These are phyloP conservation scores for Apophysomyces ossiformis DNA, from an alignment of 371 early-diverging fungal species.

Conservation along the genomic window DNA sequence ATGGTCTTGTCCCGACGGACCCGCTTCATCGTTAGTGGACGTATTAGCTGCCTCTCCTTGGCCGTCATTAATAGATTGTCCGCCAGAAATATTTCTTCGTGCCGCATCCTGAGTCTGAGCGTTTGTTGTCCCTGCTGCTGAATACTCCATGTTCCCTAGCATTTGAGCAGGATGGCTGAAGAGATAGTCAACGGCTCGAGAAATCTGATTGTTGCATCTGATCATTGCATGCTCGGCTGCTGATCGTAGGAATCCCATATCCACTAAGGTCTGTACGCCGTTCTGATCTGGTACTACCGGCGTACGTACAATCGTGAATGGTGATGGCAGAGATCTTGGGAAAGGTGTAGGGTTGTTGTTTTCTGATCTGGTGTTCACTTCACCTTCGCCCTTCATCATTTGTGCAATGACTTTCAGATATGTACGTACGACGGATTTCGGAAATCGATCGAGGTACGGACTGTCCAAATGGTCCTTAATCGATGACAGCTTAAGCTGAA, in stretches of 20 bases:
- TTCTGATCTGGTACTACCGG: constrained; percentile 60
- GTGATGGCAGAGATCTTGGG: constrained; percentile 25
- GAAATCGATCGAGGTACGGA: constrained; percentile 43
- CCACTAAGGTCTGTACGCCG: constrained; percentile 73
- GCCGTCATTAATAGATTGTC: background rate
- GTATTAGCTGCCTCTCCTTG: background rate
- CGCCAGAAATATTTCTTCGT: constrained; percentile 9
- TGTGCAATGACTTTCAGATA: constrained; percentile 64
- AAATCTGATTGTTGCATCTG: constrained; percentile 80
- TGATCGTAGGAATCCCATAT: constrained; percentile 90
- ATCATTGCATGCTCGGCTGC: constrained; percentile 84
- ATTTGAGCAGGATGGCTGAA: constrained; percentile 76
- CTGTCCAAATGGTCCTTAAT: constrained; percentile 50
- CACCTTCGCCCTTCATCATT: constrained; percentile 78
- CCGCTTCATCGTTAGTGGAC: constrained; percentile 6
- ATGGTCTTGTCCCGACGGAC: constrained; percentile 11
- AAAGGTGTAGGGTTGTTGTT: constrained; percentile 10
- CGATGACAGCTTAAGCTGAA: constrained; percentile 60
- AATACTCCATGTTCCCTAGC: constrained; percentile 16
- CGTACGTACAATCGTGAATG: constrained; percentile 41
- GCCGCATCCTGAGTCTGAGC: background rate
- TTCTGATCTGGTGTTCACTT: constrained; percentile 43
- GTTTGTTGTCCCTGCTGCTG: background rate
- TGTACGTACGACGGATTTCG: constrained; percentile 53
- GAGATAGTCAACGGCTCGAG: constrained; percentile 89